Base-by-base conservation (phyloP, 2,329 filamentous ascomycete species). In the Fusarium udum region DNA sequence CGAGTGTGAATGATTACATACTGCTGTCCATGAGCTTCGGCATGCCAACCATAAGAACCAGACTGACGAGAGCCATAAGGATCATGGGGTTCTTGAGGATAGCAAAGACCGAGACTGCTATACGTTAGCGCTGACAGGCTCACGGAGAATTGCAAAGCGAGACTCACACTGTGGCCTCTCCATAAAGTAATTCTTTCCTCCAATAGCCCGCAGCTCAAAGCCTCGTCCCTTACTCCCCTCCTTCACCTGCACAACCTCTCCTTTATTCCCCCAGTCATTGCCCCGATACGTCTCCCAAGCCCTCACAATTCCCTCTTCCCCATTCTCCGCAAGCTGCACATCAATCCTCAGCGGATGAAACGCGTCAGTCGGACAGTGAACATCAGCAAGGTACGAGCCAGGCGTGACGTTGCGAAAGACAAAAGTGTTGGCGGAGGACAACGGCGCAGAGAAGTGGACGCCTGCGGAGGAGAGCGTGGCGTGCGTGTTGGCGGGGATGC, bases 1-100 rank as follows among this genome's bases (percentile, higher is more conserved):
- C 20, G 24, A 24, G 39, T 16, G 31, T 22, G 10, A 6, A 34
- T 36, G 28, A 40, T 24, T 12, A 89, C 94, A 72, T 90, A 98
- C 95, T 97, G 81, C 96, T 98, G 58, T 98, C 95, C 85, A 98
- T 91, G 63, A 99, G 83, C 83, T 98, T 96, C 20, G 96, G 96
- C 93, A 98, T 94, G 75, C 95, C 95, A 78, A 98, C 88, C 72
- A 97, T 95, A 74, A 98, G 86, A 10, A 85, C 91, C 85, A 98
- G 90, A 70, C 92, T 94, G 43, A 96, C 91, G 39, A 97, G 83
- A 9, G 92, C 95, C 86, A 99, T 92, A 69, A 99, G 88, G 73
- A 98, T 98, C 95, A 98, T 98, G 7, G 96, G 96, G 80, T 94
- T 97, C 86, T 96, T 96, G 78, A 98, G 86, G 63, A 98, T 91